Conservation (phyloP, 1,284 basidiomycete species). For the Trichosporon ovoides region DNA sequence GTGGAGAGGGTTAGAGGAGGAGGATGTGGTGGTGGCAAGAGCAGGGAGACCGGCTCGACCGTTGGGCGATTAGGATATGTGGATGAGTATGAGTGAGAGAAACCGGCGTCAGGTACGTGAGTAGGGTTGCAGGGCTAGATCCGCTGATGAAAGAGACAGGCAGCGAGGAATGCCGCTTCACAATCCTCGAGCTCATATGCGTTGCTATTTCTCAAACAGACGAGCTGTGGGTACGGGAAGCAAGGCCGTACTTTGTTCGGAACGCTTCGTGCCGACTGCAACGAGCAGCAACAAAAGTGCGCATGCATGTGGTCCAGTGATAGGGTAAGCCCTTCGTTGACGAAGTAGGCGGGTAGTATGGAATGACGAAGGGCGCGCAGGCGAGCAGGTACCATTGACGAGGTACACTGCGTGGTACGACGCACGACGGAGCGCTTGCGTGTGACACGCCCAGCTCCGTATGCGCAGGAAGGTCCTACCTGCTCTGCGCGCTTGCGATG, state of each 20-base stretch:
- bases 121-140: background rate
- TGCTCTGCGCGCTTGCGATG: background rate
- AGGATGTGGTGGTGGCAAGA: constrained; percentile 2
- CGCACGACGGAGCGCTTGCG: too few relatives aligned
- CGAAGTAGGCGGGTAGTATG: too few relatives aligned
- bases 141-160: constrained; percentile 3
- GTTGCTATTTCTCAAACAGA: background rate
- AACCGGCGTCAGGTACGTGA: constrained; percentile 1
- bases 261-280: too few relatives aligned
- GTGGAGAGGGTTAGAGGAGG: background rate
- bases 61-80: background rate
- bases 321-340: too few relatives aligned
- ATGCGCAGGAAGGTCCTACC: background rate
- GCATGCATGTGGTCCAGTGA: too few relatives aligned
- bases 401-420: too few relatives aligned
- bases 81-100: background rate
- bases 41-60: background rate
- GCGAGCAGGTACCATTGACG: too few relatives aligned
- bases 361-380: too few relatives aligned
- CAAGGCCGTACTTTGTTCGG: too few relatives aligned
- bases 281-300: too few relatives aligned
- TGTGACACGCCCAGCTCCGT: too few relatives aligned
- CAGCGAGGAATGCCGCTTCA: background rate
- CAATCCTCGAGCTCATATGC: background rate
- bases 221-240: background rate